Conservation (phyloP, 345 rosid species). For the Erodium maritimum region DNA sequence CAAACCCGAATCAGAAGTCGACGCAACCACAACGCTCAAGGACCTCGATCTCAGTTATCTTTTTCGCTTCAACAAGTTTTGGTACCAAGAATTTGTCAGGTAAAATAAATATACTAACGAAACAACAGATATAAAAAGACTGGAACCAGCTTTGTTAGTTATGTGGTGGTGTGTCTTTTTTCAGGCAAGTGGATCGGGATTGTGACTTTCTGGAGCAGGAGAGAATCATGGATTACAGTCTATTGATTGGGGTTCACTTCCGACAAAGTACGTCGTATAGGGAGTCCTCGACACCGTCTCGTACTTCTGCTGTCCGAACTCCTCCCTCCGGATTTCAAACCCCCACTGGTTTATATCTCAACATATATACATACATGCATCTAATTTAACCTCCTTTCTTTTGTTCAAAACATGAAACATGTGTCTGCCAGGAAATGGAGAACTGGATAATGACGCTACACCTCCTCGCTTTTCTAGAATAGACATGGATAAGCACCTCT, state of each 20-base stretch:
- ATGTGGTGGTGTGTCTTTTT: too few relatives aligned
- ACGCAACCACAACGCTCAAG: slow-evolving; percentile 55
- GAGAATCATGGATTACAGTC: slow-evolving; percentile 64
- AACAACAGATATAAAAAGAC: too few relatives aligned
- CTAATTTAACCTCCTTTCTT: too few relatives aligned
- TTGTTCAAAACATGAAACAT: background rate
- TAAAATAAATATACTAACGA: too few relatives aligned
- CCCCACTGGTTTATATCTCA: slow-evolving; percentile 3
- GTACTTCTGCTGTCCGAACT: slow-evolving; percentile 13
- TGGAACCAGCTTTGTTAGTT: too few relatives aligned
- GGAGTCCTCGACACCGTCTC: slow-evolving; percentile 4
- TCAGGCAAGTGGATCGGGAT: slow-evolving; percentile 53
- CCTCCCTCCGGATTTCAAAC: slow-evolving; percentile 11
- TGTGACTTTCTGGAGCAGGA: slow-evolving; percentile 64
- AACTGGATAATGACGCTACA: slow-evolving; percentile 21
- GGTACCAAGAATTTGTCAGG: slow-evolving; percentile 51
- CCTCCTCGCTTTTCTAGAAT: slow-evolving; percentile 41
- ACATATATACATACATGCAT: too few relatives aligned
- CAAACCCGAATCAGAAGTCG: slow-evolving; percentile 41
- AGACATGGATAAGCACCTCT: slow-evolving; percentile 42
- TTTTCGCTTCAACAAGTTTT: slow-evolving; percentile 37
- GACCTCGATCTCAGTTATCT: slow-evolving; percentile 61
- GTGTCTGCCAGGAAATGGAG: slow-evolving; percentile 31
- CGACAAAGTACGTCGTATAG: slow-evolving; percentile 15
- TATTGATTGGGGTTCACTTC: slow-evolving; percentile 57